phyloP scores from a whole-genome alignment of 768 basidiomycete genomes.

The Dendrothele bispora region DNA sequence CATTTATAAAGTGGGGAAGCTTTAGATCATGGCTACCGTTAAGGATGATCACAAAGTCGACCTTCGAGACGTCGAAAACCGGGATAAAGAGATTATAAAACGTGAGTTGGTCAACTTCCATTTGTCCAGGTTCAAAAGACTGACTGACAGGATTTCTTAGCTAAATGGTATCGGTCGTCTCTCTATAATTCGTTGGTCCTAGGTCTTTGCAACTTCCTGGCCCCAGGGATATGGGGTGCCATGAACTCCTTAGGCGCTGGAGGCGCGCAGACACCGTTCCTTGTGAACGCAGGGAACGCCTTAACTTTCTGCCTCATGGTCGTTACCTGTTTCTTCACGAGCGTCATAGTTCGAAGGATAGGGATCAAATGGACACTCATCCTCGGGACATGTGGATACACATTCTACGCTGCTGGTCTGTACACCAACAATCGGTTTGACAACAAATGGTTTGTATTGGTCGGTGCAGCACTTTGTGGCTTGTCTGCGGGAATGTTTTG shows the following conservation, averaged over 20 bases:
- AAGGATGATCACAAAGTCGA: too few species aligned
- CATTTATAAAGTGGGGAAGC: too few species aligned
- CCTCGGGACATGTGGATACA: slow-evolving; percentile 9
- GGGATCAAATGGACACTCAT: slow-evolving; percentile 4
- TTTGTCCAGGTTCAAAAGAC: too few species aligned
- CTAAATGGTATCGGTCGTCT: slow-evolving; percentile 8
- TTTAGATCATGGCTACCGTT: too few species aligned
- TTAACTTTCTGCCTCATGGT: slow-evolving; percentile 3
- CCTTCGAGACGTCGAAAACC: too few species aligned
- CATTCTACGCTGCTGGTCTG: slow-evolving; percentile 9
- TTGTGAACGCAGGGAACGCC: slow-evolving; percentile 11
- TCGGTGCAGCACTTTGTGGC: slow-evolving; percentile 5
- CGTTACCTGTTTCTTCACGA: slow-evolving; percentile 2
- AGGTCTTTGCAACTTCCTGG: slow-evolving; percentile 6
- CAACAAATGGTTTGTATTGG: slow-evolving; percentile 4
- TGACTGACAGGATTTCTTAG: slow-evolving; percentile 1
- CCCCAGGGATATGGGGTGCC: slow-evolving; percentile 10
- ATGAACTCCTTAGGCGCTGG: slow-evolving; percentile 15
- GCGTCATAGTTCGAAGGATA: neutral
- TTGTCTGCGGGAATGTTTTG: slow-evolving; percentile 10
- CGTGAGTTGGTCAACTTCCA: too few species aligned
- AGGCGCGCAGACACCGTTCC: slow-evolving; percentile 3
- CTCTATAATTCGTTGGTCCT: slow-evolving; percentile 7
- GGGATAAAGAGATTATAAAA: too few species aligned
- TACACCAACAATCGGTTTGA: slow-evolving; percentile 12